Percentiles rank a stretch among this genome's conserved stretches.
phyloP scores from a whole-genome alignment of 2,329 filamentous ascomycete species.

The Ascochyta lentis region DNA sequence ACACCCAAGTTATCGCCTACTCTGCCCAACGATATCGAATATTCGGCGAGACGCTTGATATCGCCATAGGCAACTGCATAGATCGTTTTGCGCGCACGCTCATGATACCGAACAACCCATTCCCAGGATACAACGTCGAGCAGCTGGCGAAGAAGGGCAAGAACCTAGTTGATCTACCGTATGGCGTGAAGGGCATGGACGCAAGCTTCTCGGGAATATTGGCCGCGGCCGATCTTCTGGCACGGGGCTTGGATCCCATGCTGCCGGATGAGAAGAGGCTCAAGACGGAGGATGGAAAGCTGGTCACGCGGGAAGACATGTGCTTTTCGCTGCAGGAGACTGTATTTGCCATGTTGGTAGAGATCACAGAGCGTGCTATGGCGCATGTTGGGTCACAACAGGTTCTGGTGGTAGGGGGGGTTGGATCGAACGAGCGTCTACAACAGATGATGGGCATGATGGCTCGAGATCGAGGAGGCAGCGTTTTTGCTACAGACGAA shows the following conservation, averaged over 20 bases:
- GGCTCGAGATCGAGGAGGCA: constrained; percentile 86
- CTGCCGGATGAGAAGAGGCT: constrained; percentile 48
- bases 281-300: constrained; percentile 57
- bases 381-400: constrained; percentile 91
- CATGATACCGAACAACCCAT: constrained; percentile 91
- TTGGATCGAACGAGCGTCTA: constrained; percentile 91
- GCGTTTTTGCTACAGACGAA: constrained; percentile 94
- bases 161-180: constrained; percentile 83
- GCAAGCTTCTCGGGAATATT: constrained; percentile 95
- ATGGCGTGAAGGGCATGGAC: constrained; percentile 98
- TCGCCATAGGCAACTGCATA: constrained; percentile 96
- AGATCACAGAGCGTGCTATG: constrained; percentile 98
- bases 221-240: constrained; percentile 80
- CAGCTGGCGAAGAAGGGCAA: constrained; percentile 80
- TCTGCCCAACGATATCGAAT: constrained; percentile 94
- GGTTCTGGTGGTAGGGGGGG: constrained; percentile 93
- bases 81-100: constrained; percentile 94
- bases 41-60: constrained; percentile 96
- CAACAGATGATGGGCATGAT: constrained; percentile 99
- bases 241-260: constrained; percentile 64
- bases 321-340: constrained; percentile 97
- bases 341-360: constrained; percentile 94
- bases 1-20: constrained; percentile 98
- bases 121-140: constrained; percentile 97
- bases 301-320: constrained; percentile 80